These are phyloP conservation scores for Plasmodium relictum DNA, from an alignment of 169 alveolate species.

Conservation along the genomic window DNA sequence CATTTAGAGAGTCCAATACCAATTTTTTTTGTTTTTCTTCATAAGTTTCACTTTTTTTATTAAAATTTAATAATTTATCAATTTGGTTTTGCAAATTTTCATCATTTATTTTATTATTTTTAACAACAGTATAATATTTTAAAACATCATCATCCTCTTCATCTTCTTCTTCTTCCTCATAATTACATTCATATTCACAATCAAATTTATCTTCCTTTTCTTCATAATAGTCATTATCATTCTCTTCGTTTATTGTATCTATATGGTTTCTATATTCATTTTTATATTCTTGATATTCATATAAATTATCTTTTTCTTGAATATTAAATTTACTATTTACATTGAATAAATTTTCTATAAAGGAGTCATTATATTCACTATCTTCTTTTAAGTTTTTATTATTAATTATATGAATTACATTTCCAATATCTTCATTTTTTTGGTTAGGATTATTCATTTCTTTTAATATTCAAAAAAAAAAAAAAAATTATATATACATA, in stretches of 20 bases:
- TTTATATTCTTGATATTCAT: background rate
- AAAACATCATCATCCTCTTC: constrained; percentile 43
- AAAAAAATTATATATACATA: background rate
- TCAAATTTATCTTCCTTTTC: background rate
- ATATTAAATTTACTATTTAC: constrained; percentile 1
- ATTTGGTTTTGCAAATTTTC: constrained; percentile 34
- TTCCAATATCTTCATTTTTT: constrained; percentile 10
- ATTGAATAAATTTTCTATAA: constrained; percentile 19
- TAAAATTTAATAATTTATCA: constrained; percentile 34
- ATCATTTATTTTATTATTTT: constrained; percentile 39
- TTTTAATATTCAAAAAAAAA: too few relatives aligned
- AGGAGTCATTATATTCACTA: constrained; percentile 27
- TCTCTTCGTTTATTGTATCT: background rate
- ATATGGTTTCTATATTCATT: background rate
- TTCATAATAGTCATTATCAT: background rate
- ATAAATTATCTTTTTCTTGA: background rate
- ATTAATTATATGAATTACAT: background rate
- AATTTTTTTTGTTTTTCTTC: constrained; percentile 47
- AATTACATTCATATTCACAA: background rate
- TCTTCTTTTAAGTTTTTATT: constrained; percentile 14
- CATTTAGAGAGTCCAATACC: constrained; percentile 19
- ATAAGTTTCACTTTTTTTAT: constrained; percentile 40
- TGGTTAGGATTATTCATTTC: background rate
- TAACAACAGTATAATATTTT: constrained; percentile 51
- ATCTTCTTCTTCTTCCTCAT: background rate